Conservation (phyloP, 1,284 basidiomycete genomes). For the Sanghuangporus weigelae region DNA sequence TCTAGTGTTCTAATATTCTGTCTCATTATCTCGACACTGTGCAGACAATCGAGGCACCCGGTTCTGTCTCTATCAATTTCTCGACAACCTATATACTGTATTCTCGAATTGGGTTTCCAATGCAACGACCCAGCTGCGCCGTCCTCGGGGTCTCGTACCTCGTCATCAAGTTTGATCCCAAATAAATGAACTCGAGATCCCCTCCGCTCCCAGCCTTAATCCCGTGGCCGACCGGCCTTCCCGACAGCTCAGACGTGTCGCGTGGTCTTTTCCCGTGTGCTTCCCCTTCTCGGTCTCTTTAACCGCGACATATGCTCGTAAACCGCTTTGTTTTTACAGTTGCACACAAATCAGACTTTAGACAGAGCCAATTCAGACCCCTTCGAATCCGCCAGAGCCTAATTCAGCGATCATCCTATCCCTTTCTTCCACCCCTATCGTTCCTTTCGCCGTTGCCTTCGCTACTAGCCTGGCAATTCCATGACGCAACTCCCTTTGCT, state of each 20-base stretch:
- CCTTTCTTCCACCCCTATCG: constrained; percentile 26
- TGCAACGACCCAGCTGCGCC: neutral
- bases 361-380: neutral
- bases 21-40: neutral
- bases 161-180: neutral
- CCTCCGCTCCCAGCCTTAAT: neutral
- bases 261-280: neutral
- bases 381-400: constrained; percentile 1
- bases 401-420: constrained; percentile 34
- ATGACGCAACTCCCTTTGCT: constrained; percentile 38
- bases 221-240: neutral
- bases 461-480: constrained; percentile 34
- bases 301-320: neutral
- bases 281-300: constrained; percentile 1
- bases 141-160: constrained; percentile 4
- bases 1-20: neutral
- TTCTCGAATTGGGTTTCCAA: neutral
- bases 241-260: constrained; percentile 3
- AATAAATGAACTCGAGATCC: neutral
- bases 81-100: neutral
- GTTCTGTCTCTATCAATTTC: neutral
- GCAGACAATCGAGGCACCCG: neutral
- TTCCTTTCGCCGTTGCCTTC: constrained; percentile 27
- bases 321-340: neutral
- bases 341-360: neutral